Percentiles rank a stretch among this genome's conserved stretches.
Evolutionary conservation across 208 protist species (phyloP).

Genomic region (Kentomonas sorsogonicus): DNA sequence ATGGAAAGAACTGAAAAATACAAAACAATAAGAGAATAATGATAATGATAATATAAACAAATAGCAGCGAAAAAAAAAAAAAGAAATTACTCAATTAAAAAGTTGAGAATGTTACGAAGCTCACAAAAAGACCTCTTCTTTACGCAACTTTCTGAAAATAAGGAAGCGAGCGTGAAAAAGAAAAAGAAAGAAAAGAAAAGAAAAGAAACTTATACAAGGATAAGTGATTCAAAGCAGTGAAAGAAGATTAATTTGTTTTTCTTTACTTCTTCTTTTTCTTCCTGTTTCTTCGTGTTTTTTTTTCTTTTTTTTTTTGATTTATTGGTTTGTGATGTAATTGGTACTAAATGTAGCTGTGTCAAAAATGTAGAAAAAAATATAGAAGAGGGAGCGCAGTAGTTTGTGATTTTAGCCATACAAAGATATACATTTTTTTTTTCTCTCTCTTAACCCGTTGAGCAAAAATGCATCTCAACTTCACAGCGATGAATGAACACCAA

Average conservation of each 20-base stretch:
- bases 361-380: background rate
- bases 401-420: background rate
- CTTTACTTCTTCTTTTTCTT: background rate
- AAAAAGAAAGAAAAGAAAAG: background rate
- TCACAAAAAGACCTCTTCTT: background rate
- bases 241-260: background rate
- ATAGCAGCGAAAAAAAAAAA: background rate
- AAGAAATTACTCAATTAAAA: background rate
- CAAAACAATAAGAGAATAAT: no score
- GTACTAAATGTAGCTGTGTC: background rate
- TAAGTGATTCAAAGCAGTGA: background rate
- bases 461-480: no score
- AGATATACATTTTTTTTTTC: constrained; percentile 12
- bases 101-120: background rate
- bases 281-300: background rate
- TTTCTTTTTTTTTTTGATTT: constrained; percentile 3
- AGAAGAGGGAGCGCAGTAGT: background rate
- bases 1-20: background rate
- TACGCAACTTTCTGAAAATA: background rate
- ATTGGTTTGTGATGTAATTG: background rate
- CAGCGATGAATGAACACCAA: no score
- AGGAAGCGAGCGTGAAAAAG: background rate
- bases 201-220: background rate
- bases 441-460: constrained; percentile 1
- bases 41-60: background rate